phyloP scores from a whole-genome alignment of 1,284 basidiomycete species.

The Microbotryum lychnidis-dioicae region DNA sequence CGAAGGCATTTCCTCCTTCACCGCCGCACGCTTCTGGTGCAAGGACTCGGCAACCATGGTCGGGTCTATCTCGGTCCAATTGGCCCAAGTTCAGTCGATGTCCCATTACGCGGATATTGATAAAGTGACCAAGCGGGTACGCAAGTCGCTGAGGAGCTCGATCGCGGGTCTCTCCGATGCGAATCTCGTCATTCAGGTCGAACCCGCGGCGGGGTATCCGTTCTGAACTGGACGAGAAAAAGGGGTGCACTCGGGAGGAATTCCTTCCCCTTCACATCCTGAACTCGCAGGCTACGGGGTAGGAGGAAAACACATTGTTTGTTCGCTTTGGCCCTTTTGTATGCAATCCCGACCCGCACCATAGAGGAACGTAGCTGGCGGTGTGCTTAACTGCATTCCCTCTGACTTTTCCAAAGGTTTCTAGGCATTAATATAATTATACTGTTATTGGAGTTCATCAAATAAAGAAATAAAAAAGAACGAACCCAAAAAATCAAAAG shows the following conservation, averaged over 20 bases:
- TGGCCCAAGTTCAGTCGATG: constrained; percentile 53
- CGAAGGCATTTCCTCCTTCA: constrained; percentile 73
- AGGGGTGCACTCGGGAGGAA: background rate
- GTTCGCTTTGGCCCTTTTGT: too few species aligned
- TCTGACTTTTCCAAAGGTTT: too few species aligned
- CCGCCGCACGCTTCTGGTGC: constrained; percentile 85
- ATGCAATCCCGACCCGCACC: too few species aligned
- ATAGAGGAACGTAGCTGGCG: too few species aligned
- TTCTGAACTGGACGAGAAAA: too few species aligned
- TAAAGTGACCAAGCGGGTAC: constrained; percentile 63
- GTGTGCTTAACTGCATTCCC: too few species aligned
- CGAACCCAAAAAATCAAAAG: too few species aligned
- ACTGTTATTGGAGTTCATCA: too few species aligned
- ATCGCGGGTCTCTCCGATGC: constrained; percentile 64
- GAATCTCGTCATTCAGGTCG: constrained; percentile 76
- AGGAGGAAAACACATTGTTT: too few species aligned
- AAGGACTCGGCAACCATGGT: constrained; percentile 78
- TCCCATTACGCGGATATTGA: constrained; percentile 56
- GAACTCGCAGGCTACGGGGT: too few species aligned
- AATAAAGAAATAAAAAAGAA: too few species aligned
- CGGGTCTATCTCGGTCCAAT: constrained; percentile 81
- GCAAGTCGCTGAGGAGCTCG: constrained; percentile 56
- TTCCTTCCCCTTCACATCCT: background rate
- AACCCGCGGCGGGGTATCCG: constrained; percentile 27
- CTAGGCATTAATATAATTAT: too few species aligned